phyloP scores from a whole-genome alignment of 2,329 filamentous ascomycete species.

The Botrytis fragariae region DNA sequence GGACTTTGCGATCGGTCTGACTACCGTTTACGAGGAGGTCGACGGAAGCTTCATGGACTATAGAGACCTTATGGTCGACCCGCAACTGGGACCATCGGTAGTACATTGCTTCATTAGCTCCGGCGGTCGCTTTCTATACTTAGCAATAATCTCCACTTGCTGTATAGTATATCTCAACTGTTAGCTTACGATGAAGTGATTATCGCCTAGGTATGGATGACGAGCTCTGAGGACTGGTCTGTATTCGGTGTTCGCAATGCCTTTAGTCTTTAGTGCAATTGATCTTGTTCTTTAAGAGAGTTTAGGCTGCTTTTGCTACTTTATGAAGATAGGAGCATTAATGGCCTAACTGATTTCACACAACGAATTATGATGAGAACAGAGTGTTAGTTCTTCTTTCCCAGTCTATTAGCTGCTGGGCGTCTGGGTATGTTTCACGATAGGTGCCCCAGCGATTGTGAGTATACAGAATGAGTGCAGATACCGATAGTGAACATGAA shows the following conservation, averaged over 20 bases:
- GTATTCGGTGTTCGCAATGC: not conserved
- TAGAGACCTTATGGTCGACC: not conserved
- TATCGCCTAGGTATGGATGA: not conserved
- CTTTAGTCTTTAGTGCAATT: not conserved
- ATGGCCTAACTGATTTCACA: too few relatives aligned
- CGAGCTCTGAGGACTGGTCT: not conserved
- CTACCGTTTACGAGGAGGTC: not conserved
- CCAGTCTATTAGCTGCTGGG: not conserved
- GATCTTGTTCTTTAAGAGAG: not conserved
- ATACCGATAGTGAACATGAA: not conserved
- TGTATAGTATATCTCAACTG: not conserved
- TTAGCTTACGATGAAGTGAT: not conserved
- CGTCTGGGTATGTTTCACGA: too few relatives aligned
- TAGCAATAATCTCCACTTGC: not conserved
- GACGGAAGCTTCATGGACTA: not conserved
- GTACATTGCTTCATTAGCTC: not conserved
- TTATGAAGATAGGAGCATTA: too few relatives aligned
- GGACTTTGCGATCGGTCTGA: not conserved
- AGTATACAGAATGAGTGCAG: not conserved
- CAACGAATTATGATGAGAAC: not conserved
- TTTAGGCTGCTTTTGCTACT: not conserved
- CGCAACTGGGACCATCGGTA: not conserved
- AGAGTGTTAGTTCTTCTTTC: not conserved
- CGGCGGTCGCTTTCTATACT: not conserved
- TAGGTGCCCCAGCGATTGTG: not conserved